These are phyloP conservation scores for Penicillium sp. DNA, from an alignment of 2,329 filamentous ascomycete genomes.

Conservation along the genomic window DNA sequence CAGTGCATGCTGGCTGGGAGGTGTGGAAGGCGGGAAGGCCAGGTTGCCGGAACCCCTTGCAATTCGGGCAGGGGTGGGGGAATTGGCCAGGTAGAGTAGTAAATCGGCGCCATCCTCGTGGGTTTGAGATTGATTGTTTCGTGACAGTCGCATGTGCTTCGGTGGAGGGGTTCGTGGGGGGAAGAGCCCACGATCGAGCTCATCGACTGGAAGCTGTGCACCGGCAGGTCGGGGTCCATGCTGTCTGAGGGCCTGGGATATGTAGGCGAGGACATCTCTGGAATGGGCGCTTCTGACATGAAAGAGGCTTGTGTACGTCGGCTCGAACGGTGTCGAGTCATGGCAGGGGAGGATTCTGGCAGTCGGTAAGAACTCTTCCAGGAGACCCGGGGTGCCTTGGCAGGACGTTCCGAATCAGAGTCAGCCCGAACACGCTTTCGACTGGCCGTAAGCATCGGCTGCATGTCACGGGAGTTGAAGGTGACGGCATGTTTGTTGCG, in stretches of 20 bases:
- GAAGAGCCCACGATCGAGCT: conserved; percentile 65
- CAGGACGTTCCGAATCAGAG: conserved; percentile 53
- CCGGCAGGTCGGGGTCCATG: conserved; percentile 75
- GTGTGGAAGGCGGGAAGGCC: conserved; percentile 66
- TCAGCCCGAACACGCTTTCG: conserved; percentile 69
- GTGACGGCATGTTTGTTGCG: conserved; percentile 45
- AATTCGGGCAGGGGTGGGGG: conserved; percentile 75
- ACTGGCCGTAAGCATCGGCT: conserved; percentile 48
- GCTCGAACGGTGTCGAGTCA: conserved; percentile 68
- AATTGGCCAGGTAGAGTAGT: conserved; percentile 80
- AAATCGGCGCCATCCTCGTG: conserved; percentile 79
- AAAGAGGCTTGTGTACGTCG: conserved; percentile 77
- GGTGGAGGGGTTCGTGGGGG: conserved; percentile 74
- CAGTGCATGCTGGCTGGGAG: conserved; percentile 60
- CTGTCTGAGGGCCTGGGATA: conserved; percentile 54
- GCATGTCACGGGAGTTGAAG: conserved; percentile 43
- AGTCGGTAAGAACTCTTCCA: conserved; percentile 77
- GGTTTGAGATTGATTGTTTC: conserved; percentile 51
- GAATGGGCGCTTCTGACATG: conserved; percentile 67
- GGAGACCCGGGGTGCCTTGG: conserved; percentile 58
- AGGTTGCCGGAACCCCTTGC: conserved; percentile 46
- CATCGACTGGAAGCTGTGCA: conserved; percentile 41
- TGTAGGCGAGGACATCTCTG: conserved; percentile 56
- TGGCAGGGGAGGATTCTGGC: conserved; percentile 81
- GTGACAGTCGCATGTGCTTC: conserved; percentile 50